phyloP scores from a whole-genome alignment of 2,329 filamentous ascomycete species.

The Sclerotinia subarctica region DNA sequence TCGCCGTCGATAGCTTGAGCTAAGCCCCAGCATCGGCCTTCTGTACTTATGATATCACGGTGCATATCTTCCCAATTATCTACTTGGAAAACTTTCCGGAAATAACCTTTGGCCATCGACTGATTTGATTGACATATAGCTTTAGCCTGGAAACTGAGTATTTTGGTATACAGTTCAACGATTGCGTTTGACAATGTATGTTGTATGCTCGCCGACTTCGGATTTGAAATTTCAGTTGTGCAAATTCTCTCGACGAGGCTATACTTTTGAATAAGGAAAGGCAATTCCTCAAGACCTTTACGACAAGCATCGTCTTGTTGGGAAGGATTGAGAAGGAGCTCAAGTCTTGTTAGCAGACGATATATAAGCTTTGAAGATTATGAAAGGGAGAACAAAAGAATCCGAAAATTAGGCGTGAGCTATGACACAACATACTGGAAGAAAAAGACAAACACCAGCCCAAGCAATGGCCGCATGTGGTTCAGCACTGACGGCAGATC shows the following conservation, averaged over 20 bases:
- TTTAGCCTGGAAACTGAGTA: constrained; percentile 2
- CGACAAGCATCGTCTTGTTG: not conserved
- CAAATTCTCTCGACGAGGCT: not conserved
- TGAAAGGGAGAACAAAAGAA: not conserved
- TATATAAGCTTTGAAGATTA: not conserved
- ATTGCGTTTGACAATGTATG: not conserved
- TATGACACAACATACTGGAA: not conserved
- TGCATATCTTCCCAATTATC: not conserved
- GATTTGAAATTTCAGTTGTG: not conserved
- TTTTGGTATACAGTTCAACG: constrained; percentile 4
- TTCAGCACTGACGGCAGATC: not conserved
- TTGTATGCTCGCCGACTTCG: no score
- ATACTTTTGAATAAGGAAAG: not conserved
- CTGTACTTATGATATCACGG: not conserved
- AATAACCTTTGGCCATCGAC: not conserved
- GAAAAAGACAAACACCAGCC: constrained; percentile 10
- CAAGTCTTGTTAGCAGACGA: not conserved
- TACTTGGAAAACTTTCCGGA: not conserved
- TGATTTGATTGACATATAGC: not conserved
- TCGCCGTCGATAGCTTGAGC: not conserved
- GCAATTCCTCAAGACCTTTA: not conserved
- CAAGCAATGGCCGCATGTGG: constrained; percentile 8
- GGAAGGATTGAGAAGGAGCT: constrained; percentile 2
- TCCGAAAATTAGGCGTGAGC: not conserved
- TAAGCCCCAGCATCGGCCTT: not conserved